Percentiles rank a stretch among this genome's conserved stretches.
These are phyloP conservation scores for Chrysoporthe cubensis DNA, from an alignment of 2,329 filamentous ascomycete species.

Conservation along the genomic window DNA sequence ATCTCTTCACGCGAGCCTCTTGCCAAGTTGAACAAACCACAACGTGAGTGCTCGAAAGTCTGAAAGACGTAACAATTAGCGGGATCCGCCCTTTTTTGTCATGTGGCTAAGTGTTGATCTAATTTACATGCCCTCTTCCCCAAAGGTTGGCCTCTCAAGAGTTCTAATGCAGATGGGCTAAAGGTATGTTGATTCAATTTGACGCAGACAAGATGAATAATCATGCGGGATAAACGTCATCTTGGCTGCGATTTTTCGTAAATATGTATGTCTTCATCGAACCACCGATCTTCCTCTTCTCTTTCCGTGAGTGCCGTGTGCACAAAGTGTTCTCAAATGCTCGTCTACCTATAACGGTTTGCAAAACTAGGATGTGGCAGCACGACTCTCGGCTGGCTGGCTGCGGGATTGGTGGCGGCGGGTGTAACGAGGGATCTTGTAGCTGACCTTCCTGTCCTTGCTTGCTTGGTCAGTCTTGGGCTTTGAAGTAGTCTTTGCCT, in stretches of 20 bases:
- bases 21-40: not conserved
- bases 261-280: not conserved
- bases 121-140: not conserved
- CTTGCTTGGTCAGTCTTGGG: conserved; percentile 28
- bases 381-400: conserved; percentile 40
- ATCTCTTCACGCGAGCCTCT: not conserved
- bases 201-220: conserved; percentile 1
- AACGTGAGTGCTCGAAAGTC: not conserved
- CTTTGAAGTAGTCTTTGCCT: conserved; percentile 8
- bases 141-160: not conserved
- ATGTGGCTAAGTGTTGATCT: conserved; percentile 10
- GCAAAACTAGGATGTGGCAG: not conserved
- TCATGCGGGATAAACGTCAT: conserved; percentile 1
- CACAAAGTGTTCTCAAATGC: not conserved
- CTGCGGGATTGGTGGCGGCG: conserved; percentile 53
- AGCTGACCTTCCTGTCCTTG: conserved; percentile 31
- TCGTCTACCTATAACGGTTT: not conserved
- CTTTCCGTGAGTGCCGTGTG: conserved; percentile 10
- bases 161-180: not conserved
- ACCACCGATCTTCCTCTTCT: not conserved
- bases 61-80: not conserved
- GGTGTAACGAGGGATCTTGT: conserved; percentile 41
- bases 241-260: conserved; percentile 1
- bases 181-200: not conserved
- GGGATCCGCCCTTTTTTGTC: not conserved